Percentiles rank a stretch among this genome's conserved stretches.
These are phyloP conservation scores for Leptographium lundbergii DNA, from an alignment of 2,329 filamentous ascomycete species.

Conservation along the genomic window DNA sequence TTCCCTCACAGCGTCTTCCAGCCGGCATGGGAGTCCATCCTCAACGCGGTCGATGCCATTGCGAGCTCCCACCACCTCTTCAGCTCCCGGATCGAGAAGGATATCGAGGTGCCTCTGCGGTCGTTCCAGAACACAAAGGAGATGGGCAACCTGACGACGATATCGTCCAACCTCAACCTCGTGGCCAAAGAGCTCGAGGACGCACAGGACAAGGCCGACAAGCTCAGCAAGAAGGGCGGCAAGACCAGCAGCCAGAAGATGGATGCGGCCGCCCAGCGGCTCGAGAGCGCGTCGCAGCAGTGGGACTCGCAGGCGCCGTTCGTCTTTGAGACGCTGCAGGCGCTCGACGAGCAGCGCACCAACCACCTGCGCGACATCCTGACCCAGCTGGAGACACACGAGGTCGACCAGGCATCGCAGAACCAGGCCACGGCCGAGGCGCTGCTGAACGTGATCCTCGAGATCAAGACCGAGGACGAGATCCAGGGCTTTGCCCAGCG, in stretches of 20 bases:
- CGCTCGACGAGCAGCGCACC: constrained; percentile 75
- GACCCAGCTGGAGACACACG: constrained; percentile 87
- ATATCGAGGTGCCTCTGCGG: constrained; percentile 76
- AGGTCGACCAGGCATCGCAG: constrained; percentile 74
- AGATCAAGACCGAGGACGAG: constrained; percentile 77
- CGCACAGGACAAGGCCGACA: constrained; percentile 75
- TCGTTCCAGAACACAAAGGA: constrained; percentile 64
- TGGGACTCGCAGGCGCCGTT: constrained; percentile 94
- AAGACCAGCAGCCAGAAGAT: constrained; percentile 68
- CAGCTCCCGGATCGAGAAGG: constrained; percentile 69
- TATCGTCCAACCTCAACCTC: constrained; percentile 65
- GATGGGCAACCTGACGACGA: constrained; percentile 66
- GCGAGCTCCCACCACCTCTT: constrained; percentile 75
- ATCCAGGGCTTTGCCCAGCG: constrained; percentile 57
- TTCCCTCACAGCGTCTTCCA: constrained; percentile 61
- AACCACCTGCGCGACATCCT: constrained; percentile 84
- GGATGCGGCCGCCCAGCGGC: constrained; percentile 56
- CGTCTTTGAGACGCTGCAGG: constrained; percentile 86
- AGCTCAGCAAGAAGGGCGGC: constrained; percentile 64
- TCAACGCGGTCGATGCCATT: constrained; percentile 65
- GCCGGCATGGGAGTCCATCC: constrained; percentile 77
- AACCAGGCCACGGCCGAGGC: constrained; percentile 63
- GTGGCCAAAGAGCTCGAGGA: constrained; percentile 79
- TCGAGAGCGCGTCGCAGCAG: constrained; percentile 68
- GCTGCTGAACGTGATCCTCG: constrained; percentile 69